Evolutionary conservation across 2,329 filamentous ascomycete genomes (phyloP).

Genomic region (Aspergillus sp.): DNA sequence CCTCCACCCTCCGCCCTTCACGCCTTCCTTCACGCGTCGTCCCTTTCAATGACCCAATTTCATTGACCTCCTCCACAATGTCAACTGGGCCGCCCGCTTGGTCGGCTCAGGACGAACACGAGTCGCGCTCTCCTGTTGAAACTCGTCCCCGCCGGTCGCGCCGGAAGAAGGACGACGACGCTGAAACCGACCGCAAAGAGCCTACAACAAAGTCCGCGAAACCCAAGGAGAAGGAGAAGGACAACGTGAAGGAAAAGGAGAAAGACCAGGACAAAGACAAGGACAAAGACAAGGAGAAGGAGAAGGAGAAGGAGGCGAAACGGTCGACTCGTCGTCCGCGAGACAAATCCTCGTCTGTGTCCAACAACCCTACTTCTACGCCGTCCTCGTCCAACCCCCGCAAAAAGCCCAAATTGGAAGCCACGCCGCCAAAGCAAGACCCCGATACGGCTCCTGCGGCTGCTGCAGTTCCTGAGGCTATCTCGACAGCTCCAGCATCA

Average conservation of each 20-base stretch:
- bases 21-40: conserved; percentile 6
- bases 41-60: conserved; percentile 16
- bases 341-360: conserved; percentile 34
- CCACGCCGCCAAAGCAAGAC: conserved; percentile 15
- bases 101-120: conserved; percentile 28
- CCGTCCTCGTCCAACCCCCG: conserved; percentile 36
- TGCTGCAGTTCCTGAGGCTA: conserved; percentile 9
- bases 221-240: conserved; percentile 26
- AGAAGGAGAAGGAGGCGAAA: conserved; percentile 24
- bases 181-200: conserved; percentile 27
- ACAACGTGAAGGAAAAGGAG: conserved; percentile 22
- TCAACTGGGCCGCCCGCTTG: conserved; percentile 32
- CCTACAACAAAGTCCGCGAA: conserved; percentile 27
- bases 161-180: conserved; percentile 43
- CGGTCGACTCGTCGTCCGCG: conserved; percentile 33
- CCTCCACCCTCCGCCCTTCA: background rate
- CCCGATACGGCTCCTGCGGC: conserved; percentile 5
- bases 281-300: conserved; percentile 29
- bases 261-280: conserved; percentile 21
- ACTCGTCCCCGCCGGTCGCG: conserved; percentile 39
- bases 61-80: conserved; percentile 25
- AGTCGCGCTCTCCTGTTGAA: conserved; percentile 24
- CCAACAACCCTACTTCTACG: conserved; percentile 10
- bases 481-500: conserved; percentile 19
- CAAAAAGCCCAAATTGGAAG: conserved; percentile 49